Evolutionary conservation across 441 rosid species (phyloP).

Genomic region (Biscutella auriculata): DNA sequence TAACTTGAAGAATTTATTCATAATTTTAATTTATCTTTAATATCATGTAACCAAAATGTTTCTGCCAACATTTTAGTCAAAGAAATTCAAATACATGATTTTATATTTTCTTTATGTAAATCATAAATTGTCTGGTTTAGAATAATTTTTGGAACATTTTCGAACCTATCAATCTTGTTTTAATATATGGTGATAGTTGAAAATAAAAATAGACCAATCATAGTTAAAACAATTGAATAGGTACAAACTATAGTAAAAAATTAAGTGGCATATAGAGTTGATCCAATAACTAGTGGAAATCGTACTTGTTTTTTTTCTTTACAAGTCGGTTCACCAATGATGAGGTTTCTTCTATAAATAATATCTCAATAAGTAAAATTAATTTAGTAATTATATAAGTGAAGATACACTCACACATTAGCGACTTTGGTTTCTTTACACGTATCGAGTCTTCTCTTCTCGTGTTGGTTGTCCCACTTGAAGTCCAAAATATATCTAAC

Average conservation of each 20-base stretch:
- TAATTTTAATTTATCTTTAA: too few species aligned
- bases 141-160: too few species aligned
- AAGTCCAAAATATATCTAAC: conserved; percentile 26
- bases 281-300: conserved; percentile 51
- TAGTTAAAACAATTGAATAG: background rate
- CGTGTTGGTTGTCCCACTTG: conserved; percentile 41
- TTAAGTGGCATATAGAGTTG: conserved; percentile 19
- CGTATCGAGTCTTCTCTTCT: conserved; percentile 32
- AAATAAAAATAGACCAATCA: too few species aligned
- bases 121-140: too few species aligned
- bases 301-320: conserved; percentile 14
- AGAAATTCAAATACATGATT: too few species aligned
- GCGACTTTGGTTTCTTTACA: conserved; percentile 44
- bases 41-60: too few species aligned
- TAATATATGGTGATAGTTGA: too few species aligned
- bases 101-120: too few species aligned
- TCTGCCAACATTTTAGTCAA: too few species aligned
- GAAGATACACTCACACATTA: conserved; percentile 24
- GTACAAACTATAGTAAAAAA: conserved; percentile 4
- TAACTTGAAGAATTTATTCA: too few species aligned
- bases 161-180: too few species aligned
- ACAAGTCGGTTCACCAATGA: conserved; percentile 41
- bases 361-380: conserved; percentile 1
- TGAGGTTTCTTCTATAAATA: conserved; percentile 22
- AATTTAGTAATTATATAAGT: conserved; percentile 6